Evolutionary conservation across 805 yeast species (phyloP), one percentile per base, ranked within the genome.

Genomic region (Metahyphopichia silvanorum): DNA sequence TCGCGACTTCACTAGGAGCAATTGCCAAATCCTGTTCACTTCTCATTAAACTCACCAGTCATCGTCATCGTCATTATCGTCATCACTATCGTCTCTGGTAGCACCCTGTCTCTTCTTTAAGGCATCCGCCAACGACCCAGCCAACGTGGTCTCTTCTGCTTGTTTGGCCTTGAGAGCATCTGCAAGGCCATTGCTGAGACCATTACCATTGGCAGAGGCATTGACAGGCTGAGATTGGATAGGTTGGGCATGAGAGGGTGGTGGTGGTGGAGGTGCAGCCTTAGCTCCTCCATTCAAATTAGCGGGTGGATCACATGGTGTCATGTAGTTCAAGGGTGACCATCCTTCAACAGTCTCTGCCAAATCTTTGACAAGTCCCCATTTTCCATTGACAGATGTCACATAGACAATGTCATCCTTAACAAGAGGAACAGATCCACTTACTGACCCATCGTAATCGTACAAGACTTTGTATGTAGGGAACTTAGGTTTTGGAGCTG

Each of bases 261-360:
- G 55, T 6, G 72, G 61, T 10, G 76, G 57, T 4, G 71, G 60
- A 11, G 68, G 54, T 2, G 63, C 43, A 1, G 53, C 33, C 6
- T 50, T 34, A 1, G 50, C 27, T 1, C 48, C 43, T 3, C 51
- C 50, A 10, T 54, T 57, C 7, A 47, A 39, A 24, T 37, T 43
- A 0, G 66, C 58, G 22, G 82, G 77, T 9, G 75, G 71, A 3
- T 59, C 74, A 42, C 75, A 74, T 39, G 76, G 77, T 14, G 69
- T 78, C 50, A 91, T 77, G 54, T 89, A 93, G n/a, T 89, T 85
- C 15, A 93, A 82, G 10, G 99, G 99, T 9, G 93, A 91, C 98
- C 98, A 93, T 4, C 99, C 99, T 55, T 88, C 93, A 35, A 67
- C 74, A 1, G 81, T 52, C 25, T 85, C 93, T 49, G 83, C 89